Base-by-base conservation (phyloP, 176 grass and related monocot species). In the Lolium perenne region DNA sequence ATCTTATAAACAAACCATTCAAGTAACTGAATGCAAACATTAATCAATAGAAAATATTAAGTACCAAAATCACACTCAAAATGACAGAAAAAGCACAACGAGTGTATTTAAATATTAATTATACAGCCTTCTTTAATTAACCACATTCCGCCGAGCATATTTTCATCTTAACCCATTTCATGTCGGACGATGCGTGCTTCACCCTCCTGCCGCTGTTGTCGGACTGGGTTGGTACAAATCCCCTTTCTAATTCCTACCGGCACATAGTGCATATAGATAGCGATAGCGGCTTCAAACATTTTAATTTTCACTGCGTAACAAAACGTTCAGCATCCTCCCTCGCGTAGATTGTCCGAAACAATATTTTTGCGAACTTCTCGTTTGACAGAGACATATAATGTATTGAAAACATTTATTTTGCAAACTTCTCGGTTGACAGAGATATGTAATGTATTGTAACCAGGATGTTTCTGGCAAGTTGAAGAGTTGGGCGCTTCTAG, bases 401-500 rank as follows among this genome's bases (percentile, higher is more conserved):
- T 64, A 64, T 64, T 64, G 18, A 46, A 71, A 71, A 59, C 20
- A 59, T 59, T 10, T 59, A 7, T 45, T 8, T 45, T 45, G 41
- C 35, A 20, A 69, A 40, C 38, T 69, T 35, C 65, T 8, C 3
- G 65, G 3, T 40, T 20, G 66, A 70, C 38, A n/a, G 38, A 41
- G 38, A 70, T 70, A 38, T 53, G 22, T 75, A 75, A 10, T 75
- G 72, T 75, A 75, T 75, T 75, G 7, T 75, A 75, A 32, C 17
- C 0, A 50, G 23, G 72, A 53, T 26, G 72, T 32, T 75, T 75
- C 72, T 53, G 23, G 47, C 47, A 1, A 75, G 0, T 6, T 9
- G 72, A 29, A 8, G 47, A 53, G 72, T 75, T 75, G 72, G 22
- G 72, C 22, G 23, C 45, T 75, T 75, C 72, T 75, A 75, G 72